Evolutionary conservation across 495 filamentous ascomycete genomes (phyloP).

Genomic region (Podospora pseudocomata): DNA sequence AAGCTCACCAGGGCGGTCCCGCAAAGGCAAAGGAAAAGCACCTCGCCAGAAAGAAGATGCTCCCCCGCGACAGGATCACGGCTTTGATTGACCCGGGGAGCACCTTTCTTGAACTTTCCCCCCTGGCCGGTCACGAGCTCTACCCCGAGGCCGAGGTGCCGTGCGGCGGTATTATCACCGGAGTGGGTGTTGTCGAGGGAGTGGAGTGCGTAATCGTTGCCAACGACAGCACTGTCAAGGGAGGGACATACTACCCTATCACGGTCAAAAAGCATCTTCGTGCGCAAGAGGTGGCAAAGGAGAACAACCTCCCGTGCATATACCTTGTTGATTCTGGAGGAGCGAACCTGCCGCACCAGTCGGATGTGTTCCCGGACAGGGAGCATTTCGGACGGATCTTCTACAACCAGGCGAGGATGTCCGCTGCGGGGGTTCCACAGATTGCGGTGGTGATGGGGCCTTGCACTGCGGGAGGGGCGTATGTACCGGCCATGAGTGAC

Average conservation of each 20-base stretch:
- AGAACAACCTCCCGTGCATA: constrained; percentile 82
- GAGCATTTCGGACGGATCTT: constrained; percentile 98
- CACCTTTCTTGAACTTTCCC: constrained; percentile 85
- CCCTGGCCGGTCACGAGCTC: constrained; percentile 79
- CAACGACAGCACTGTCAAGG: constrained; percentile 97
- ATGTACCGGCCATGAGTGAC: constrained; percentile 96
- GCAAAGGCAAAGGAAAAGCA: constrained; percentile 88
- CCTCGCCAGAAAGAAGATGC: constrained; percentile 84
- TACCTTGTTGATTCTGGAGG: constrained; percentile 97
- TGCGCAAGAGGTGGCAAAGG: constrained; percentile 84
- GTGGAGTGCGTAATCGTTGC: constrained; percentile 92
- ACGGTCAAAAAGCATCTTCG: constrained; percentile 97
- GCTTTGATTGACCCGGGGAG: constrained; percentile 85
- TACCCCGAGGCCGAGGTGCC: constrained; percentile 71
- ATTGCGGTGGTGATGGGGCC: constrained; percentile 96
- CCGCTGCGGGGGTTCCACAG: constrained; percentile 79
- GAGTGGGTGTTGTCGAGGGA: constrained; percentile 84
- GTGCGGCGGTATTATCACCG: constrained; percentile 88
- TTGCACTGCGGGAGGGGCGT: constrained; percentile 94
- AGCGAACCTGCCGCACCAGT: constrained; percentile 92
- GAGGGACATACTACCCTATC: constrained; percentile 97
- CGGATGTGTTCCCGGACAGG: constrained; percentile 92
- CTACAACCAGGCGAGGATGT: constrained; percentile 97
- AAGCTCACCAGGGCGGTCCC: constrained; percentile 70
- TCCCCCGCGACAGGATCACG: constrained; percentile 84